These are phyloP conservation scores for Monascus ruber DNA, from an alignment of 2,329 filamentous ascomycete genomes.

Conservation along the genomic window DNA sequence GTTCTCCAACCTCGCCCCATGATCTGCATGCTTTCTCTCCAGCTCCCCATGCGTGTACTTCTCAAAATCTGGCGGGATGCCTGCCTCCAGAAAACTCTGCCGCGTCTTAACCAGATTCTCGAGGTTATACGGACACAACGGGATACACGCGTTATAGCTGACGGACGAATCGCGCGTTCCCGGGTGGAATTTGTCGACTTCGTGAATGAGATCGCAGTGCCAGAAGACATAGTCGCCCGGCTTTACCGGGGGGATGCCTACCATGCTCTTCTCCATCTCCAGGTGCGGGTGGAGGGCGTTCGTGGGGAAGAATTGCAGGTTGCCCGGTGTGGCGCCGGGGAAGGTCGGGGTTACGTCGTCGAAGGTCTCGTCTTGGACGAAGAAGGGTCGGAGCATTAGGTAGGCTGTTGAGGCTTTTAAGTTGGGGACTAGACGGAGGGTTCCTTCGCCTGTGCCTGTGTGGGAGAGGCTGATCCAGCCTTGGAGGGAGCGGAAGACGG, in stretches of 20 bases:
- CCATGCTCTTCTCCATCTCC: slow-evolving; percentile 6
- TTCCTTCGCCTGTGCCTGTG: slow-evolving; percentile 8
- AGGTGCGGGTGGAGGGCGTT: slow-evolving; percentile 8
- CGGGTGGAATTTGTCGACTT: slow-evolving; percentile 10
- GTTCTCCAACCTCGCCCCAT: slow-evolving; percentile 7
- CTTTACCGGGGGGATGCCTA: slow-evolving; percentile 10
- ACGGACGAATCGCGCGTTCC: slow-evolving; percentile 13
- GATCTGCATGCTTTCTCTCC: slow-evolving; percentile 7
- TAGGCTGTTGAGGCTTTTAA: slow-evolving; percentile 12
- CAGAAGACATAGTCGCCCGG: slow-evolving; percentile 15
- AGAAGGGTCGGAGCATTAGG: slow-evolving; percentile 11
- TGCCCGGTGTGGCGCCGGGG: slow-evolving; percentile 9
- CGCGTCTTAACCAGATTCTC: slow-evolving; percentile 6
- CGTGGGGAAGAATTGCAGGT: slow-evolving; percentile 10
- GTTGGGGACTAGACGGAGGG: slow-evolving; percentile 8
- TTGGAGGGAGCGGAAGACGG: slow-evolving; percentile 7
- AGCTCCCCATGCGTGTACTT: slow-evolving; percentile 1
- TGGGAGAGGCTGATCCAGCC: slow-evolving; percentile 11
- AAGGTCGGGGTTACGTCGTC: slow-evolving; percentile 9
- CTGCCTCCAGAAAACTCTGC: slow-evolving; percentile 5
- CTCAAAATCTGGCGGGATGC: slow-evolving; percentile 7
- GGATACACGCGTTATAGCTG: slow-evolving; percentile 11
- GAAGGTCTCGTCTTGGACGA: slow-evolving; percentile 8
- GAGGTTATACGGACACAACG: slow-evolving; percentile 10
- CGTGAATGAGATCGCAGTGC: slow-evolving; percentile 15